A percentile compares a stretch with the other conserved stretches of the same genome.
Conservation (phyloP, 768 basidiomycete species). For the Collybiopsis luxurians region DNA sequence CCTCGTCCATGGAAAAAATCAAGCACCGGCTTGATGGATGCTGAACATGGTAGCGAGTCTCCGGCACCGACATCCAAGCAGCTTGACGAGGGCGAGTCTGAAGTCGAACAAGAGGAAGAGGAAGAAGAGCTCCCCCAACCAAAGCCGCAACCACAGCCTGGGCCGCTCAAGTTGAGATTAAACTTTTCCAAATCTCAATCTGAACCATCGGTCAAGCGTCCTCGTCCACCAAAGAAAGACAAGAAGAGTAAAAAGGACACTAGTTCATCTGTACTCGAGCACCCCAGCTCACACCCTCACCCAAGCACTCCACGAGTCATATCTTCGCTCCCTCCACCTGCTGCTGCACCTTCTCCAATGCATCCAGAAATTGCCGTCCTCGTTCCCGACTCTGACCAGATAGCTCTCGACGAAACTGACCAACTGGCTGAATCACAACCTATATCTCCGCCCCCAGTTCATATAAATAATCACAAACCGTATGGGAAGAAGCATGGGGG, state of each 20-base stretch:
- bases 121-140: neutral
- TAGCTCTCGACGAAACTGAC: neutral
- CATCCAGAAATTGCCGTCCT: conserved; percentile 27
- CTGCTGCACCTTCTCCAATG: conserved; percentile 17
- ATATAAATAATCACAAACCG: neutral
- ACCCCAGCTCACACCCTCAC: neutral
- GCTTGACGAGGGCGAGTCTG: neutral
- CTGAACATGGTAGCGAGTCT: neutral
- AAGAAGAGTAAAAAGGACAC: neutral
- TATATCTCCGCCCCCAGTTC: too few species aligned
- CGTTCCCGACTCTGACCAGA: conserved; percentile 12
- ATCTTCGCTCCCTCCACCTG: neutral
- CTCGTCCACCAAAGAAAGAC: neutral
- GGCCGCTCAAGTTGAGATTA: neutral
- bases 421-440: neutral
- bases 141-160: neutral
- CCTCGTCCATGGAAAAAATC: conserved; percentile 40
- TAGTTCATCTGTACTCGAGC: neutral
- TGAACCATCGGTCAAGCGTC: neutral
- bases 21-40: neutral
- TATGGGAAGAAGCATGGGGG: neutral
- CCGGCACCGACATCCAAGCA: neutral
- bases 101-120: conserved; percentile 2
- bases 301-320: neutral
- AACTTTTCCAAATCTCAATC: neutral